Conservation (phyloP, 2,329 filamentous ascomycete genomes). For the Clonostachys rosea region DNA sequence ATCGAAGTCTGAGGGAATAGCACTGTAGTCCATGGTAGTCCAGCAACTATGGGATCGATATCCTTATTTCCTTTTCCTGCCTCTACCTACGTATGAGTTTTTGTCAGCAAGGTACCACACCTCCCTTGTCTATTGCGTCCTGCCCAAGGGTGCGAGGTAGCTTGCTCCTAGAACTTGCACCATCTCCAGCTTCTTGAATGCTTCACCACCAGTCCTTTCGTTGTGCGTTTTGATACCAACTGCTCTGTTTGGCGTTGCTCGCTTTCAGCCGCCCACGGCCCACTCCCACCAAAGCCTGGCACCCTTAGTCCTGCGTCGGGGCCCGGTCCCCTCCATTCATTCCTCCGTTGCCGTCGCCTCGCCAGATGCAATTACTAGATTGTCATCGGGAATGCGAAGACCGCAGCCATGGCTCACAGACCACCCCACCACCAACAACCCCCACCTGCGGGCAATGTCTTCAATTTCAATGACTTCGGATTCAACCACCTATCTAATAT, state of each 20-base stretch:
- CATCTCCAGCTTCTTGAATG: not conserved
- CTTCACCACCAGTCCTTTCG: not conserved
- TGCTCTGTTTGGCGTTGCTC: not conserved
- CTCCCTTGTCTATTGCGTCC: no score
- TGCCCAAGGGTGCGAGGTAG: not conserved
- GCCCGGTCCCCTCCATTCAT: no score
- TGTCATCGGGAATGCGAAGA: slow-evolving; percentile 9
- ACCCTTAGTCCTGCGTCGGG: not conserved
- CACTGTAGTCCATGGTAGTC: no score
- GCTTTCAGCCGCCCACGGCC: not conserved
- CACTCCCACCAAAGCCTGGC: no score
- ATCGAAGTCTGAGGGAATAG: no score
- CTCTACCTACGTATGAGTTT: no score
- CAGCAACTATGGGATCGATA: no score
- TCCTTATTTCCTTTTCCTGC: no score
- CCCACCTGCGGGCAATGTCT: slow-evolving; percentile 13
- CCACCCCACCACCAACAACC: slow-evolving; percentile 20
- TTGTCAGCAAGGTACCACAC: no score
- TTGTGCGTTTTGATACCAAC: slow-evolving; percentile 1
- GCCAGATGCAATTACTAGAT: slow-evolving; percentile 18
- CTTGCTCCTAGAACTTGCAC: not conserved
- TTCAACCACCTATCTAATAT: slow-evolving; percentile 17
- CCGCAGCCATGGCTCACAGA: slow-evolving; percentile 25
- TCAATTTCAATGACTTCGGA: slow-evolving; percentile 9
- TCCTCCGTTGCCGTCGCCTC: not conserved